These are phyloP conservation scores for Lactifluus echinatus DNA, from an alignment of 768 basidiomycete species.

Conservation along the genomic window DNA sequence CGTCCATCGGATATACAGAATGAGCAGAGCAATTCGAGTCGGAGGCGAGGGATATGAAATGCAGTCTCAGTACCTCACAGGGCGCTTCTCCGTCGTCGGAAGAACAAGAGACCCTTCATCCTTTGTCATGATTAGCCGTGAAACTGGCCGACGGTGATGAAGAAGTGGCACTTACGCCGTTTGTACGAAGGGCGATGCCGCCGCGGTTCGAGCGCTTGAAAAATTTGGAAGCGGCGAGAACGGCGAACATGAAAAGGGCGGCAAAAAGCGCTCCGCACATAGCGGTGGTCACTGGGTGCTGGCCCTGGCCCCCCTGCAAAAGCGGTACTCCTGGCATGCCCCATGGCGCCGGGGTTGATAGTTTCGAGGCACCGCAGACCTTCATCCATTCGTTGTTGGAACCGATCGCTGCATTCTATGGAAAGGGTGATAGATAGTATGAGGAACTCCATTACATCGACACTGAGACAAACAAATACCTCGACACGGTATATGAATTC, in stretches of 20 bases:
- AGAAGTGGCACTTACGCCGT: conserved; percentile 8
- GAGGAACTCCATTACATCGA: not conserved
- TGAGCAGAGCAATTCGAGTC: not conserved
- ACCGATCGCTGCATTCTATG: conserved; percentile 37
- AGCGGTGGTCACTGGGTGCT: conserved; percentile 11
- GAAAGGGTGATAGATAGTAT: not conserved
- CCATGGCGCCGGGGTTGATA: not conserved
- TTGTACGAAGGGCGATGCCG: conserved; percentile 8
- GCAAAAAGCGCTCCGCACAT: conserved; percentile 18
- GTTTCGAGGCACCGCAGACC: conserved; percentile 27
- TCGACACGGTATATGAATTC: conserved; percentile 80
- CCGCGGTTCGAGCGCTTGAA: conserved; percentile 15
- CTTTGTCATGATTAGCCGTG: conserved; percentile 3
- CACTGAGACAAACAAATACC: conserved; percentile 32
- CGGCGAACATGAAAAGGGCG: conserved; percentile 15
- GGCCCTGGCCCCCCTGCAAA: not conserved
- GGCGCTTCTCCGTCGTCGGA: conserved; percentile 13
- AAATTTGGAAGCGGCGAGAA: conserved; percentile 10
- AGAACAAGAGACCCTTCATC: conserved; percentile 6
- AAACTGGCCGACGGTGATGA: not conserved
- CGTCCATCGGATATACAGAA: conserved; percentile 9
- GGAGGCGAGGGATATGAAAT: conserved; percentile 1
- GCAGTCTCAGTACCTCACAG: not conserved
- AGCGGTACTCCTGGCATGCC: conserved; percentile 11
- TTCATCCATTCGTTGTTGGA: conserved; percentile 39